Percentiles rank a stretch among this genome's conserved stretches.
These are phyloP conservation scores for Podochytrium sp. DNA, from an alignment of 192 early-diverging fungal species.

Conservation along the genomic window DNA sequence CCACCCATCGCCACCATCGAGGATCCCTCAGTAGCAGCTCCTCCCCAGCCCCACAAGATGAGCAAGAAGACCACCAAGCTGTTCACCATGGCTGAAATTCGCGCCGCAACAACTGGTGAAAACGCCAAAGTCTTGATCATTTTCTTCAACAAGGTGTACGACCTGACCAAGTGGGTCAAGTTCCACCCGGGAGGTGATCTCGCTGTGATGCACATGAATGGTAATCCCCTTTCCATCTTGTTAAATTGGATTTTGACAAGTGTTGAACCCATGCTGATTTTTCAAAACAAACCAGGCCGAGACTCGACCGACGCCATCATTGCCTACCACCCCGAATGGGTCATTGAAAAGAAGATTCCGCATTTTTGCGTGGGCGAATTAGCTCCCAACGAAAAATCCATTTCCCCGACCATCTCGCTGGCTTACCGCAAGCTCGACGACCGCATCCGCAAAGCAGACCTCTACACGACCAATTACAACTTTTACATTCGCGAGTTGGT, in stretches of 20 bases:
- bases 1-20: background rate
- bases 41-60: background rate
- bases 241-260: background rate
- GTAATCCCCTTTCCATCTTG: conserved; percentile 46
- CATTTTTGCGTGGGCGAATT: conserved; percentile 83
- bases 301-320: conserved; percentile 92
- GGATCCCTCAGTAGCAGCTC: background rate
- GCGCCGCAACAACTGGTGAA: conserved; percentile 8
- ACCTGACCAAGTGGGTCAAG: conserved; percentile 70
- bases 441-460: conserved; percentile 61
- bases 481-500: conserved; percentile 56
- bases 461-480: conserved; percentile 66
- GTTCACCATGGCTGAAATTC: conserved; percentile 25
- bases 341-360: conserved; percentile 74
- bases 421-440: conserved; percentile 71
- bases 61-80: background rate
- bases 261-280: background rate
- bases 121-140: conserved; percentile 75
- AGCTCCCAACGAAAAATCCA: background rate
- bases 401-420: conserved; percentile 24
- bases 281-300: conserved; percentile 25
- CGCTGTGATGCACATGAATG: conserved; percentile 85
- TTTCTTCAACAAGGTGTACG: conserved; percentile 85
- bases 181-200: conserved; percentile 92
- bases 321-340: conserved; percentile 83